Base-by-base conservation (phyloP, 2,329 filamentous ascomycete genomes). In the Fusarium subglutinans region DNA sequence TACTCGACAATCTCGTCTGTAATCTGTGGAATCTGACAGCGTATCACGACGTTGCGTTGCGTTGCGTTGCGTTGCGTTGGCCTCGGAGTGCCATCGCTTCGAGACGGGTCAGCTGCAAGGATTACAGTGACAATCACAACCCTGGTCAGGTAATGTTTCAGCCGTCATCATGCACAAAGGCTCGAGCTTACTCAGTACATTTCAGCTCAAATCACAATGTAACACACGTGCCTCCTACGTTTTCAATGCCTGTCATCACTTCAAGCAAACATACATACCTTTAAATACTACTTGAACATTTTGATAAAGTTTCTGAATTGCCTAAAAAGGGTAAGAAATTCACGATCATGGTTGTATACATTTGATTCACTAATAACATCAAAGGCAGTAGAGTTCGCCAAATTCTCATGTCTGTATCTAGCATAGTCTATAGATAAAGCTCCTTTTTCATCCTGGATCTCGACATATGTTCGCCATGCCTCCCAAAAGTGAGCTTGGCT, bases 1-100 rank as follows among this genome's bases (percentile, higher is more conserved):
- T 70, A 70, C 66, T 51, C 58, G 37, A 50, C 40, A 47, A 58
- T 54, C 56, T 65, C 58, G 43, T 65, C 28, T 51, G 35, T 26
- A 38, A 47, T 53, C 44, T 40, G 43, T 51, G 20, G 55, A 62
- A 69, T 51, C 50, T 54, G 38, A 56, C 50, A 50, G 37, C 28
- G 66, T 62, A 62, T 63, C 60, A 69, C 66, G 65, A 69, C 65
- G 66, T 69, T 69, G 66, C 55, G 15, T 37, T 35, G 33, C 30
- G 30, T 24, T 24, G 24, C 24, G 4, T 28, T 28, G 28, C 3
- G 28, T 33, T 33, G 33, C 33, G n/a, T 64, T 64, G n/a, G 15
- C 37, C 24, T 35, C 15, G 17, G 18, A 41, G 56, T 40, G 43
- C 35, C 40, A 51, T 33, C 40, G 45, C 40, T 30, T 53, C 22